These are phyloP conservation scores for Pyrenochaeta sp. DNA, from an alignment of 2,329 filamentous ascomycete species.

Conservation along the genomic window DNA sequence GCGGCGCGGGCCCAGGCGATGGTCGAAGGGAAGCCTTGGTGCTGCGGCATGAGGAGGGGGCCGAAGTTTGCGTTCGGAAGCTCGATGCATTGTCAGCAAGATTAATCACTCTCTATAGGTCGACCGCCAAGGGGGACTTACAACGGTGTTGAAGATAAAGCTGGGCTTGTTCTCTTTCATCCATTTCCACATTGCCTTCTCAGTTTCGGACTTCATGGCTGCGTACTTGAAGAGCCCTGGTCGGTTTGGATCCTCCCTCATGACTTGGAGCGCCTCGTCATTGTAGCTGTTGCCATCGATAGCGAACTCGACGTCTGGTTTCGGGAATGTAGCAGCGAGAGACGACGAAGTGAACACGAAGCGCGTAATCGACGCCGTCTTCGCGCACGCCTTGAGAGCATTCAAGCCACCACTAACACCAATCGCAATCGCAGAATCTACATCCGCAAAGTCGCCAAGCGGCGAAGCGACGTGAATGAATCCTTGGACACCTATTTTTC, in stretches of 20 bases:
- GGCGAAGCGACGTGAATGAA: constrained; percentile 57
- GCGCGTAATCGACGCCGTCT: constrained; percentile 51
- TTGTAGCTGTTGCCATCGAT: constrained; percentile 50
- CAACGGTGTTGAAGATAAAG: constrained; percentile 54
- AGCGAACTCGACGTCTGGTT: constrained; percentile 42
- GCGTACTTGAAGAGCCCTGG: constrained; percentile 49
- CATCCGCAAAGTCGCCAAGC: constrained; percentile 43
- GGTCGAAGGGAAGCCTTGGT: constrained; percentile 43
- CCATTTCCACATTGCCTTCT: constrained; percentile 58
- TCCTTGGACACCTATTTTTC: constrained; percentile 38
- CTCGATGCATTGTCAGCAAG: constrained; percentile 15
- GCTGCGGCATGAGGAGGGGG: constrained; percentile 41
- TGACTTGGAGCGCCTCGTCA: constrained; percentile 41
- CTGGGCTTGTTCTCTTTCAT: constrained; percentile 51
- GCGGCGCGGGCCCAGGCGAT: constrained; percentile 32
- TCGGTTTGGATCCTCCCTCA: constrained; percentile 24
- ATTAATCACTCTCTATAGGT: not conserved
- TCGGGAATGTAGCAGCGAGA: constrained; percentile 43
- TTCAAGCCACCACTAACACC: constrained; percentile 48
- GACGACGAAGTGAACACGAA: constrained; percentile 57
- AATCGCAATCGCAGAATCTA: constrained; percentile 52
- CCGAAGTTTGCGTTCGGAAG: constrained; percentile 49
- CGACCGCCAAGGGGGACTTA: constrained; percentile 7
- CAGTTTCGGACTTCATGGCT: constrained; percentile 57
- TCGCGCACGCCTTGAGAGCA: constrained; percentile 52